These are phyloP conservation scores for Monilinia laxa DNA, from an alignment of 2,329 filamentous ascomycete species.

Conservation along the genomic window DNA sequence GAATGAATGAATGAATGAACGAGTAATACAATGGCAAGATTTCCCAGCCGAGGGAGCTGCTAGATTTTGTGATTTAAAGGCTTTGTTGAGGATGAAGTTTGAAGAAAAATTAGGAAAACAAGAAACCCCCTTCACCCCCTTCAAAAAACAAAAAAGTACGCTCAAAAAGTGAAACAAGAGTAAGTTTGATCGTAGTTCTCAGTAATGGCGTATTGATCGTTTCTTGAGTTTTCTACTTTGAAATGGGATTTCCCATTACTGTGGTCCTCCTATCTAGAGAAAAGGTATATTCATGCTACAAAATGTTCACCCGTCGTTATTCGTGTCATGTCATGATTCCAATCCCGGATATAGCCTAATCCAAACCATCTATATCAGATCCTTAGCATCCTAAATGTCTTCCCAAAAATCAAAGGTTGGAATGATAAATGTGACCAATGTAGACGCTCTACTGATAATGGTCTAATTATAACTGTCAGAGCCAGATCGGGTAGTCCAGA, in stretches of 20 bases:
- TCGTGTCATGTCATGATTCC: background rate
- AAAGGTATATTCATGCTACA: background rate
- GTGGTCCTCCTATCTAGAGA: background rate
- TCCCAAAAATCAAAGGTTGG: background rate
- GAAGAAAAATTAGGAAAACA: no score
- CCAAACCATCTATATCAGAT: background rate
- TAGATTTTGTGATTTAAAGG: no score
- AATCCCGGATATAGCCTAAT: background rate
- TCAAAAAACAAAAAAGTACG: no score
- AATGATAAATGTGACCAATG: background rate
- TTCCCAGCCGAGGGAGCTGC: no score
- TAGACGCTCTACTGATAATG: background rate
- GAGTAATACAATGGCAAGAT: no score
- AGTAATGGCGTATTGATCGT: background rate
- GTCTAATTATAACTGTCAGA: background rate
- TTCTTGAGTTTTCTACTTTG: background rate
- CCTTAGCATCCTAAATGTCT: background rate
- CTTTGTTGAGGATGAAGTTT: no score
- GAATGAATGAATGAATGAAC: no score
- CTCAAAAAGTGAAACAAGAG: background rate
- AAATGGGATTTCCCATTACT: background rate
- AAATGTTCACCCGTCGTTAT: no score
- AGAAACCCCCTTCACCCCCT: no score
- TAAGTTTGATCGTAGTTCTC: background rate
- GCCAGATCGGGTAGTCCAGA: background rate